Percentiles rank a stretch among this genome's conserved stretches.
These are phyloP conservation scores for Globisporangium lucens DNA, from an alignment of 352 stramenopile species.

Conservation along the genomic window DNA sequence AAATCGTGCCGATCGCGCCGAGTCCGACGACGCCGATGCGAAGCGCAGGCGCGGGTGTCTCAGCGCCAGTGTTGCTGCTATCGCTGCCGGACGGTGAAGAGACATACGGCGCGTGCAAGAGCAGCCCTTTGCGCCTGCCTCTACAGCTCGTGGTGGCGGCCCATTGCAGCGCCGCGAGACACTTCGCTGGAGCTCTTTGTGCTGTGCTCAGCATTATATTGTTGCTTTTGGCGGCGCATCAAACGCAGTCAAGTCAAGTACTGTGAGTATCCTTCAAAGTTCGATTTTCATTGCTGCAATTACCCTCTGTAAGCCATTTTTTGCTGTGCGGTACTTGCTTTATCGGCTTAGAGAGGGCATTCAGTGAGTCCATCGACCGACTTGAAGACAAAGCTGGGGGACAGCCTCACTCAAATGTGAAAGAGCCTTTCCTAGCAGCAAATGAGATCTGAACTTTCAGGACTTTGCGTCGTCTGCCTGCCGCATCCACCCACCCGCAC, in stretches of 20 bases:
- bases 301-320: too few relatives aligned
- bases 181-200: neutral
- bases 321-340: too few relatives aligned
- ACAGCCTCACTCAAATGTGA: too few relatives aligned
- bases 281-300: neutral
- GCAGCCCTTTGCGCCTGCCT: neutral
- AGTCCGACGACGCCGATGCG: slow-evolving; percentile 62
- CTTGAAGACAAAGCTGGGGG: too few relatives aligned
- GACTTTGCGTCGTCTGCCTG: too few relatives aligned
- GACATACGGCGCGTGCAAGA: neutral
- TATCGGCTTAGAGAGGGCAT: too few relatives aligned
- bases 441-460: too few relatives aligned
- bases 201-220: neutral
- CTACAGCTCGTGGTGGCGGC: neutral
- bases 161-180: neutral
- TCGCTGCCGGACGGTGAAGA: neutral
- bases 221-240: neutral
- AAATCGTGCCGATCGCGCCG: slow-evolving; percentile 69
- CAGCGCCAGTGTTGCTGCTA: neutral
- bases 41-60: slow-evolving; percentile 11
- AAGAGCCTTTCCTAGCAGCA: too few relatives aligned
- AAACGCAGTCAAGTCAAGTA: neutral
- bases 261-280: neutral
- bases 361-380: too few relatives aligned
- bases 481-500: too few relatives aligned